Conservation (phyloP, 345 rosid genomes). For the Citrus medica region DNA sequence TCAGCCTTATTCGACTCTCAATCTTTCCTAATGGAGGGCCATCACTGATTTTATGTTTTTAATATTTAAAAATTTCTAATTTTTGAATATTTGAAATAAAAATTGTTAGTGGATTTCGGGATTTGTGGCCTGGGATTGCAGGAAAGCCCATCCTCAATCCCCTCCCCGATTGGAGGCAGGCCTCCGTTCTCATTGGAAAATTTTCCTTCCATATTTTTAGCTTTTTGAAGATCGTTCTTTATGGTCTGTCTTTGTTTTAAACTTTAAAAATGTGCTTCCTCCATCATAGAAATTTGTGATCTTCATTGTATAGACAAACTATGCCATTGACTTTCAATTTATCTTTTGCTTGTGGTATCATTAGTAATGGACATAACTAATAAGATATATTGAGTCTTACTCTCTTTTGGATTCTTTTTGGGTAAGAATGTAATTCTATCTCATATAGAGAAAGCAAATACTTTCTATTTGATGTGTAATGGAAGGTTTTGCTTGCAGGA, state of each 20-base stretch:
- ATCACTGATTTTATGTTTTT: too few relatives aligned
- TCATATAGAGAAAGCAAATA: conserved; percentile 1
- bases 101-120: too few relatives aligned
- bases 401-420: not conserved
- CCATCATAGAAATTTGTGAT: not conserved
- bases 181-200: not conserved
- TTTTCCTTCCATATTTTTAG: not conserved
- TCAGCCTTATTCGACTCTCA: not conserved
- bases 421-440: conserved; percentile 1
- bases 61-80: too few relatives aligned
- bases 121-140: not conserved
- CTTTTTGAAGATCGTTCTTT: not conserved
- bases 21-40: not conserved
- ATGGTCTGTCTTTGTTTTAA: not conserved
- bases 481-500: conserved; percentile 56
- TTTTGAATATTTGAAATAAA: not conserved
- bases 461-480: conserved; percentile 8
- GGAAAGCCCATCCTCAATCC: not conserved
- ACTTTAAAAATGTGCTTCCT: not conserved
- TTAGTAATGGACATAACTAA: not conserved
- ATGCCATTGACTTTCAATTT: not conserved
- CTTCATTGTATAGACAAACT: not conserved
- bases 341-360: not conserved
- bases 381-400: not conserved
- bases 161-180: not conserved